These are phyloP conservation scores for Solanum virginianum DNA, from an alignment of 257 asterid species.

Conservation along the genomic window DNA sequence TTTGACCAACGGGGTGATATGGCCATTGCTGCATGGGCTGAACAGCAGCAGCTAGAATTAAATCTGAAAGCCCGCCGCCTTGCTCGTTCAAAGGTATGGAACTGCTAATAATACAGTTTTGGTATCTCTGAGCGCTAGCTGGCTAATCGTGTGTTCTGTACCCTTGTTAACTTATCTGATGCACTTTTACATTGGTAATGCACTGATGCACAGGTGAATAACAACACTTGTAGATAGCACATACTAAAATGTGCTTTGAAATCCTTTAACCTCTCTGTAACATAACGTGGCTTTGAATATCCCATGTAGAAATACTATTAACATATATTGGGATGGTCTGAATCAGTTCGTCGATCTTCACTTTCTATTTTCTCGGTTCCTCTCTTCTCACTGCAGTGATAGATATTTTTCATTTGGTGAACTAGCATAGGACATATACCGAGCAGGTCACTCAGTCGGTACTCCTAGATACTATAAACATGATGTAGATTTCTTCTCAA, in stretches of 20 bases:
- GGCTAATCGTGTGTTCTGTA: not conserved
- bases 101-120: not conserved
- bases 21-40: constrained; percentile 99
- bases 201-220: not conserved
- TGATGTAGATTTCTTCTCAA: not conserved
- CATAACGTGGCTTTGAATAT: not conserved
- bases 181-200: not conserved
- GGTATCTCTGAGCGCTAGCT: not conserved
- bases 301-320: not conserved
- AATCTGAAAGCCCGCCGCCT: constrained; percentile 87
- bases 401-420: not conserved
- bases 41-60: constrained; percentile 84
- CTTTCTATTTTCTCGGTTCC: not conserved
- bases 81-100: constrained; percentile 82
- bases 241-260: not conserved
- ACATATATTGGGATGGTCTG: not conserved
- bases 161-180: not conserved
- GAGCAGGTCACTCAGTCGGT: not conserved
- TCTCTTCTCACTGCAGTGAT: not conserved
- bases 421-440: not conserved
- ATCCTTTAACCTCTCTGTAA: not conserved
- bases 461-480: not conserved
- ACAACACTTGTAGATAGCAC: not conserved
- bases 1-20: constrained; percentile 94
- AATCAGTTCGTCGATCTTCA: not conserved